Evolutionary conservation across 2,329 filamentous ascomycete species (phyloP).

Genomic region (Fusarium nodosum): DNA sequence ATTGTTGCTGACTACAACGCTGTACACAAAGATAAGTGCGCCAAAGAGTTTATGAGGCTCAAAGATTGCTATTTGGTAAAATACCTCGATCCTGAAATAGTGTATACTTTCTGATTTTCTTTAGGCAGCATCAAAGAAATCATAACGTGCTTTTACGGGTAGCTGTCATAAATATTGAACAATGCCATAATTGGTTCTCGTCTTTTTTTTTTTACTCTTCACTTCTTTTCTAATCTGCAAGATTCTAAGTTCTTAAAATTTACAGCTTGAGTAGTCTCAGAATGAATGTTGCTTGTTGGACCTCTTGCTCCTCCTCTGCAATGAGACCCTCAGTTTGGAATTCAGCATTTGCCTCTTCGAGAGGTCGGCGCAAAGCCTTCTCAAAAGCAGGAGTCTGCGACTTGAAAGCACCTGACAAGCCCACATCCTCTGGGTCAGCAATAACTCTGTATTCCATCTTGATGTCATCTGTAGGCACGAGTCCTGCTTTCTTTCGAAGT

Average conservation of each 20-base stretch:
- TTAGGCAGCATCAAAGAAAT: conserved; percentile 50
- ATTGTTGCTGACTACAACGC: conserved; percentile 91
- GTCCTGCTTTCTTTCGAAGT: conserved; percentile 91
- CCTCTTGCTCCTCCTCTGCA: conserved; percentile 85
- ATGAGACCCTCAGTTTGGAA: conserved; percentile 65
- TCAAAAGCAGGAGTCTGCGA: conserved; percentile 77
- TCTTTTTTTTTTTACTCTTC: conserved; percentile 15
- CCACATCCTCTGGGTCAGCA: conserved; percentile 81
- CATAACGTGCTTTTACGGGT: conserved; percentile 29
- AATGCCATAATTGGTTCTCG: conserved; percentile 24
- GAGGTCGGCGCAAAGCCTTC: conserved; percentile 80
- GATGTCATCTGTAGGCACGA: conserved; percentile 93
- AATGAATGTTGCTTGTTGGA: conserved; percentile 85
- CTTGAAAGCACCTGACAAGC: conserved; percentile 77
- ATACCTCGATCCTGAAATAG: neutral
- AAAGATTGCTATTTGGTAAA: conserved; percentile 90
- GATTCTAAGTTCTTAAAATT: conserved; percentile 35
- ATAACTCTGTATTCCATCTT: conserved; percentile 93
- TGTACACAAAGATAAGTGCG: conserved; percentile 91
- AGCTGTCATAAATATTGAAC: conserved; percentile 14
- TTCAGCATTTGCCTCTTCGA: conserved; percentile 65
- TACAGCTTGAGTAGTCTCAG: conserved; percentile 81
- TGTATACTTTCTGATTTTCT: conserved; percentile 10
- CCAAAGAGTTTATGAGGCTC: conserved; percentile 83
- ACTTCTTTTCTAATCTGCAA: conserved; percentile 9